These are phyloP conservation scores for Cyberlindnera lachancei DNA, from an alignment of 805 yeast species.

Conservation along the genomic window DNA sequence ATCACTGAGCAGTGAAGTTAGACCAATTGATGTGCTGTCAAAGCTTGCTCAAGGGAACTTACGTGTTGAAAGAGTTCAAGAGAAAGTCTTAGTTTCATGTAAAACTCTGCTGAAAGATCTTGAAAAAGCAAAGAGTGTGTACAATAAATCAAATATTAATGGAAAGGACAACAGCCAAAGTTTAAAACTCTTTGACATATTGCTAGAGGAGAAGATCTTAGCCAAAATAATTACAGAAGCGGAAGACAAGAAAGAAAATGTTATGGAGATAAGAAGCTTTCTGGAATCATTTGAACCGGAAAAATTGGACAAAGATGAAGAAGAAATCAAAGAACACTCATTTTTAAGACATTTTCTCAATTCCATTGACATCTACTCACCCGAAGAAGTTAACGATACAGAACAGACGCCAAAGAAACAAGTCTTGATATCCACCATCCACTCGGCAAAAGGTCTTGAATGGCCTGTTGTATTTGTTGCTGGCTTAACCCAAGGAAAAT, in stretches of 20 bases:
- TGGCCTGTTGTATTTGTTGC: slow-evolving; percentile 92
- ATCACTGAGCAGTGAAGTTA: neutral
- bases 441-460: slow-evolving; percentile 88
- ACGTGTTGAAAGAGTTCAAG: slow-evolving; percentile 3
- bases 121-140: neutral
- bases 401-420: slow-evolving; percentile 19
- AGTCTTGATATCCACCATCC: slow-evolving; percentile 74
- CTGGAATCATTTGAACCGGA: slow-evolving; percentile 28
- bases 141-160: slow-evolving; percentile 1
- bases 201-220: slow-evolving; percentile 2
- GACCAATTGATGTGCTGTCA: slow-evolving; percentile 9
- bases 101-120: slow-evolving; percentile 1
- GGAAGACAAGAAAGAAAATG: slow-evolving; percentile 27
- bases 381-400: slow-evolving; percentile 12
- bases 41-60: slow-evolving; percentile 2
- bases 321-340: slow-evolving; percentile 10
- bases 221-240: slow-evolving; percentile 14
- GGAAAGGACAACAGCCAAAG: slow-evolving; percentile 1
- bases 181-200: slow-evolving; percentile 11
- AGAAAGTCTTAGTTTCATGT: slow-evolving; percentile 6
- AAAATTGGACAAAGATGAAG: slow-evolving; percentile 3
- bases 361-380: slow-evolving; percentile 29
- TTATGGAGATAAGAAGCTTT: slow-evolving; percentile 33
- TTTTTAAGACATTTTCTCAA: slow-evolving; percentile 27
- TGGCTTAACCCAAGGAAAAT: slow-evolving; percentile 53